Conservation (phyloP, 2,329 filamentous ascomycete species). For the Colletotrichum caudatum region DNA sequence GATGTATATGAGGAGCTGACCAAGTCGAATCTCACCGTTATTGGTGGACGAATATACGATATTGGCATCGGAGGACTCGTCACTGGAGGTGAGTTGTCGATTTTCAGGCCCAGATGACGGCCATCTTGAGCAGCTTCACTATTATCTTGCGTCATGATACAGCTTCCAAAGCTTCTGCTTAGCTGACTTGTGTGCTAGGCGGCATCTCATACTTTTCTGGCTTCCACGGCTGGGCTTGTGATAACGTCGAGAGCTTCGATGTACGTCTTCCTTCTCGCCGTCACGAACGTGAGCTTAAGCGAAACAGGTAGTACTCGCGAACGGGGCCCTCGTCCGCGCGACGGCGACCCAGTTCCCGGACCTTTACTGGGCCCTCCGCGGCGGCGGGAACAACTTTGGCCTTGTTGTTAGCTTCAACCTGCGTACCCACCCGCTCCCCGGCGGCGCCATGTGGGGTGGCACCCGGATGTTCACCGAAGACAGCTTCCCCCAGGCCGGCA, state of each 20-base stretch:
- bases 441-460: conserved; percentile 55
- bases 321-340: conserved; percentile 58
- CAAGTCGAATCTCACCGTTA: conserved; percentile 49
- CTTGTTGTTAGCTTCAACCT: conserved; percentile 64
- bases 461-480: conserved; percentile 48
- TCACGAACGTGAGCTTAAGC: not conserved
- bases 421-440: conserved; percentile 50
- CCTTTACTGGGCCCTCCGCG: conserved; percentile 68
- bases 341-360: conserved; percentile 58
- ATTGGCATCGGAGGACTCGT: conserved; percentile 58
- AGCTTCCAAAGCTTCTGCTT: too few species aligned
- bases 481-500: conserved; percentile 47
- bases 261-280: not conserved
- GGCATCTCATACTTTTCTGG: conserved; percentile 46
- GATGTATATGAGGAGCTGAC: conserved; percentile 54
- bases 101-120: not conserved
- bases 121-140: not conserved
- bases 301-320: conserved; percentile 56
- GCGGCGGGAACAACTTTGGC: conserved; percentile 68
- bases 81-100: conserved; percentile 47
- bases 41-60: conserved; percentile 54
- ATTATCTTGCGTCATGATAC: not conserved
- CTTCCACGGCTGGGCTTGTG: conserved; percentile 58
- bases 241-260: conserved; percentile 51
- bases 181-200: conserved; percentile 5